Conservation (phyloP, 495 filamentous ascomycete species). For the Lophium mytilinum region DNA sequence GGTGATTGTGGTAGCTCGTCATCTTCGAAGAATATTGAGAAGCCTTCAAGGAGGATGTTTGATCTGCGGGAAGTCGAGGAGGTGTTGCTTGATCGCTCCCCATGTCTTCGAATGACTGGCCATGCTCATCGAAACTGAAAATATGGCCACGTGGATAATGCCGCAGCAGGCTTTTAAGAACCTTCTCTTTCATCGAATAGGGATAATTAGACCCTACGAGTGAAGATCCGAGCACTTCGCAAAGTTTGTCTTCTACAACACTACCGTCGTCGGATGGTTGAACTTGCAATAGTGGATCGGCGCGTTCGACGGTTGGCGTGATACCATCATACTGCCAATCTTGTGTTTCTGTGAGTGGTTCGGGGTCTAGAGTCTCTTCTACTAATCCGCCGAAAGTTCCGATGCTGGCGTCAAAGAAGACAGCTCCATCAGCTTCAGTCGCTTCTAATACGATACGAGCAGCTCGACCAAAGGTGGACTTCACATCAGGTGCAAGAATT, state of each 20-base stretch:
- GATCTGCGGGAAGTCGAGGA: slow-evolving; percentile 5
- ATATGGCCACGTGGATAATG: slow-evolving; percentile 56
- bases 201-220: slow-evolving; percentile 26
- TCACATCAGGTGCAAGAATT: slow-evolving; percentile 8
- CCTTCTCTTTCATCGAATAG: slow-evolving; percentile 32
- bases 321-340: neutral
- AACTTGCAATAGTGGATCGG: neutral
- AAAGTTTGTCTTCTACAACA: slow-evolving; percentile 13
- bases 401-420: slow-evolving; percentile 23
- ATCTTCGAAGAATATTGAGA: neutral
- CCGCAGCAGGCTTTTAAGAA: slow-evolving; percentile 46
- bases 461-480: slow-evolving; percentile 15
- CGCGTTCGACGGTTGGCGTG: neutral
- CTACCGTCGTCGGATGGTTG: neutral
- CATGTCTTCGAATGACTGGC: slow-evolving; percentile 17
- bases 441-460: slow-evolving; percentile 14
- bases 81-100: neutral
- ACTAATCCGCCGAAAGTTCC: slow-evolving; percentile 20
- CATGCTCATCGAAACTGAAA: slow-evolving; percentile 46
- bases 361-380: slow-evolving; percentile 8
- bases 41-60: neutral
- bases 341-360: neutral
- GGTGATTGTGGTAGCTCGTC: neutral
- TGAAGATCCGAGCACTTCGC: slow-evolving; percentile 23
- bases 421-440: slow-evolving; percentile 18